phyloP scores from a whole-genome alignment of 176 grass and related monocot species.

The Poa annua region DNA sequence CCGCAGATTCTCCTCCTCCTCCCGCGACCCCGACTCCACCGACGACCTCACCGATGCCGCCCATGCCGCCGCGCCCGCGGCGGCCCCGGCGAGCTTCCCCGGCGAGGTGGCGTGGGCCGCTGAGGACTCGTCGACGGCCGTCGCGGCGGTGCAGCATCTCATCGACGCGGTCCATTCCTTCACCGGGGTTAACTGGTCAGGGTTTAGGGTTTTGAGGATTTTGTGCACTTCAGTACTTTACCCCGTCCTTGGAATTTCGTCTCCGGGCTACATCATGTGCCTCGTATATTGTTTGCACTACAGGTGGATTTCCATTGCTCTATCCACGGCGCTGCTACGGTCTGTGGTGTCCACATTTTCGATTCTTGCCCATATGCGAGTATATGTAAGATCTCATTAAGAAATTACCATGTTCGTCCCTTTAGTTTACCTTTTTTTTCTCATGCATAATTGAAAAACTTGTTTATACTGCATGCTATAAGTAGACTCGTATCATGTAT shows the following conservation, averaged over 20 bases:
- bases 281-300: background rate
- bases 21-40: slow-evolving; percentile 25
- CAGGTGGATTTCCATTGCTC: slow-evolving; percentile 30
- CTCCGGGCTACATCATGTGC: background rate
- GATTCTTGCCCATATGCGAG: background rate
- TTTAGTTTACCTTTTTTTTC: background rate
- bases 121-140: slow-evolving; percentile 36
- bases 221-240: background rate
- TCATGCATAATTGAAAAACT: background rate
- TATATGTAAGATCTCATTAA: slow-evolving; percentile 17
- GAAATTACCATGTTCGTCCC: background rate
- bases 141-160: slow-evolving; percentile 48
- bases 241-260: background rate
- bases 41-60: slow-evolving; percentile 21
- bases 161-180: slow-evolving; percentile 50
- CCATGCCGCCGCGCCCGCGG: background rate
- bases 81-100: slow-evolving; percentile 25
- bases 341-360: background rate
- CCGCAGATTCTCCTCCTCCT: slow-evolving; percentile 16
- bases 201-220: slow-evolving; percentile 20
- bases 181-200: slow-evolving; percentile 58
- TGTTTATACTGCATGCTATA: background rate
- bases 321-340: background rate
- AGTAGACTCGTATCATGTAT: background rate
- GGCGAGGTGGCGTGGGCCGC: slow-evolving; percentile 53